Base-by-base conservation (phyloP, 306 rosid species). In the Prosopis cineraria region DNA sequence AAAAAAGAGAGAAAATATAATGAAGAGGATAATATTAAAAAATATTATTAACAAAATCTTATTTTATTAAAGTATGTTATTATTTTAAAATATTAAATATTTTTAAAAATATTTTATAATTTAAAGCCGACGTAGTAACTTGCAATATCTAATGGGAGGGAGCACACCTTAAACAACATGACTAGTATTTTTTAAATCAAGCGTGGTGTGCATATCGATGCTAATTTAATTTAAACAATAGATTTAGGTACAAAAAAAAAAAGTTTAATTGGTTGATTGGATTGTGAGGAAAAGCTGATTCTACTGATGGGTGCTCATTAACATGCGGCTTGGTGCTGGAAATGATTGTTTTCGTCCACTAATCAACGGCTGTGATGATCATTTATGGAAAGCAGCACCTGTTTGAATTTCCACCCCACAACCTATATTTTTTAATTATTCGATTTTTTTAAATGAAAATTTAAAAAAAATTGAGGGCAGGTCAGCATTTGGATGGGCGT, bases 291-390 rank as follows among this genome's bases (percentile, higher is more conserved):
- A 63, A 80, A 64, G 65, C 11, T 36, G 9, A 41, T 56, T 73
- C 64, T 45, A 56, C 64, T 73, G 41, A 36, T 78, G 60, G 44
- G 68, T 37, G 56, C 36, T 25, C 10, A 60, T n/a, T 36, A 16
- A 30, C 52, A 24, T 19, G 43, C 22, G 19, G 47, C 43, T 65
- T 75, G 72, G 74, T 68, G 68, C 59, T 43, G 39, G 75, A 60
- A 73, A 84, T 81, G 75, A 85, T 85, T 74, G 80, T 69, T 74
- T 73, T 63, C 73, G 73, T 62, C 50, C 20, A 76, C 16, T 77
- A n/a, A n/a, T n/a, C 77, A 84, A 81, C 53, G 75, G 68, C 37
- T 84, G 53, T 72, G 75, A 81, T 63, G 63, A 84, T 84, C 78
- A 73, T 81, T 84, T 81, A 73, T 78, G 80, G 39, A 69, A 69